phyloP scores from a whole-genome alignment of 306 rosid genomes.

The Styphnolobium japonicum region DNA sequence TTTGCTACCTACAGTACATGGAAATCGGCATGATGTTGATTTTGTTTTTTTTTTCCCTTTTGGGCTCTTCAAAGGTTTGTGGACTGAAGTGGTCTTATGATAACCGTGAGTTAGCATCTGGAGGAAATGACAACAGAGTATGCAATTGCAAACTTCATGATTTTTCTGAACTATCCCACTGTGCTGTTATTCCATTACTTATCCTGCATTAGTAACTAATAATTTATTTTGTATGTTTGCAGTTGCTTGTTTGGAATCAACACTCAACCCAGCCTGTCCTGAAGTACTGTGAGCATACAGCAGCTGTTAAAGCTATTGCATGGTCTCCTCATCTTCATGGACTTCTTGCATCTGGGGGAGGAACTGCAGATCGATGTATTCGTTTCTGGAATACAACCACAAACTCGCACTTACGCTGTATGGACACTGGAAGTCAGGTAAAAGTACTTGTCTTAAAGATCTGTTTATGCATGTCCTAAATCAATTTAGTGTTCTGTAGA shows the following conservation, averaged over 20 bases:
- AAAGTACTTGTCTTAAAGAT: slow-evolving; percentile 2
- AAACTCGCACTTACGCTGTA: slow-evolving; percentile 75
- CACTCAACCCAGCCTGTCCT: slow-evolving; percentile 82
- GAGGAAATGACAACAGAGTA: slow-evolving; percentile 91
- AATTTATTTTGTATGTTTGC: slow-evolving; percentile 17
- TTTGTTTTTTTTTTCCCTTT: slow-evolving; percentile 16
- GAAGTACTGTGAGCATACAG: slow-evolving; percentile 85
- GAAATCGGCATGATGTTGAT: not conserved
- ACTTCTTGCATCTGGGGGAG: slow-evolving; percentile 96
- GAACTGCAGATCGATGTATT: slow-evolving; percentile 89
- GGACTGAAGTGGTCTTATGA: slow-evolving; percentile 94
- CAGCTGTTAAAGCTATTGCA: slow-evolving; percentile 95
- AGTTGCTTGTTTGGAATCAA: slow-evolving; percentile 92
- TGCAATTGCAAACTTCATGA: slow-evolving; percentile 18
- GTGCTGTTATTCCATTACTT: slow-evolving; percentile 4
- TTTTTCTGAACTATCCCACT: not conserved
- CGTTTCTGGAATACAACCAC: slow-evolving; percentile 95
- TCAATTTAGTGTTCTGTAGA: not conserved
- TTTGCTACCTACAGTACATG: not conserved
- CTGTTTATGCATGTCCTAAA: too few species aligned
- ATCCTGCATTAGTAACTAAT: slow-evolving; percentile 8
- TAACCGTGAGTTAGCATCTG: slow-evolving; percentile 89
- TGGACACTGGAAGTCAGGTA: slow-evolving; percentile 98
- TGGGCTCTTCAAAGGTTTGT: slow-evolving; percentile 57
- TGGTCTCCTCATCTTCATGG: slow-evolving; percentile 97